Conservation (phyloP, 495 filamentous ascomycete genomes). For the Chaetomium tenue region DNA sequence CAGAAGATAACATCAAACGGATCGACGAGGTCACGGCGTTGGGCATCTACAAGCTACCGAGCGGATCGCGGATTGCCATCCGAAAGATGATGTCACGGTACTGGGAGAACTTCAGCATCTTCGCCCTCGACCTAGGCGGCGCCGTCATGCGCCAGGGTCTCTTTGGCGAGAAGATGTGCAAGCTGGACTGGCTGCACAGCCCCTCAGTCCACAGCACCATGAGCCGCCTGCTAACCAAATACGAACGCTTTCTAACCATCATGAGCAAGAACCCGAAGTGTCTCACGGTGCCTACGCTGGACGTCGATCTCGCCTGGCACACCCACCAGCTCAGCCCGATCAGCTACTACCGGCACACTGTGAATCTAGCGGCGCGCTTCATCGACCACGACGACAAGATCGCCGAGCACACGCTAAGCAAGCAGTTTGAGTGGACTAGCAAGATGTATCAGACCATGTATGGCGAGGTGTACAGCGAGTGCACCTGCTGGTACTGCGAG, state of each 20-base stretch:
- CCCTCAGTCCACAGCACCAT: slow-evolving; percentile 64
- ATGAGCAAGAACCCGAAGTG: slow-evolving; percentile 54
- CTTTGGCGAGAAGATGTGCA: slow-evolving; percentile 81
- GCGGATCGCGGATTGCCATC: slow-evolving; percentile 49
- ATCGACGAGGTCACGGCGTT: slow-evolving; percentile 29
- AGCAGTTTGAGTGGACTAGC: slow-evolving; percentile 71
- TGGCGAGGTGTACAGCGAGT: slow-evolving; percentile 71
- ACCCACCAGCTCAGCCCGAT: slow-evolving; percentile 64
- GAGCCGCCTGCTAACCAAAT: slow-evolving; percentile 64
- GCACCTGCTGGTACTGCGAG: slow-evolving; percentile 91
- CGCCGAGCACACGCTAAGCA: slow-evolving; percentile 58
- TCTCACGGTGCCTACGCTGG: slow-evolving; percentile 75
- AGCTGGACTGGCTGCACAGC: slow-evolving; percentile 73
- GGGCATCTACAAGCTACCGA: slow-evolving; percentile 24
- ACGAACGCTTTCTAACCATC: slow-evolving; percentile 65
- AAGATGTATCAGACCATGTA: slow-evolving; percentile 63
- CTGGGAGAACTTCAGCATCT: slow-evolving; percentile 70
- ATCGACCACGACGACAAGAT: slow-evolving; percentile 89
- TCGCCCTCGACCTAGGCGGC: slow-evolving; percentile 71
- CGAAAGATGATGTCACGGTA: slow-evolving; percentile 77
- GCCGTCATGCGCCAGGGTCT: slow-evolving; percentile 78
- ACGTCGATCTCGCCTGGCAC: slow-evolving; percentile 87
- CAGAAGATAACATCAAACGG: slow-evolving; percentile 29
- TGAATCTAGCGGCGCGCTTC: slow-evolving; percentile 47
- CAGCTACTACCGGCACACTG: slow-evolving; percentile 61